phyloP scores from a whole-genome alignment of 306 rosid genomes.

The Oemleria cerasiformis region DNA sequence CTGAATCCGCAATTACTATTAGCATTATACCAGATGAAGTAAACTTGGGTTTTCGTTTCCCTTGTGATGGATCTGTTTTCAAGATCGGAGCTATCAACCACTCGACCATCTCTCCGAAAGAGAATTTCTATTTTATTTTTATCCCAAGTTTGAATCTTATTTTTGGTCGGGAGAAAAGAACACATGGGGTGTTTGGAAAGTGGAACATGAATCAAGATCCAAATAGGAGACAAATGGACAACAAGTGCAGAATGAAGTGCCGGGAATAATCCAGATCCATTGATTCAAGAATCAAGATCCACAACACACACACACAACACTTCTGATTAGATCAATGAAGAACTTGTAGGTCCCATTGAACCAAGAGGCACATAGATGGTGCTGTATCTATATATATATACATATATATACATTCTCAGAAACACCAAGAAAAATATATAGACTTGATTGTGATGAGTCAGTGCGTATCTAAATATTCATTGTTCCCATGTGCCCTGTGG shows the following conservation, averaged over 20 bases:
- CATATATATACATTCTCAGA: not conserved
- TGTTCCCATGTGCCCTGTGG: constrained; percentile 2
- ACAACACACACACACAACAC: not conserved
- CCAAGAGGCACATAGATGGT: constrained; percentile 11
- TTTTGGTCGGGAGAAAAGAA: not conserved
- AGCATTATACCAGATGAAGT: too few species aligned
- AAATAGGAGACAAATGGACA: constrained; percentile 25
- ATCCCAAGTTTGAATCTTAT: too few species aligned
- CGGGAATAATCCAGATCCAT: not conserved
- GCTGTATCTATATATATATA: not conserved
- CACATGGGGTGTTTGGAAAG: constrained; percentile 54
- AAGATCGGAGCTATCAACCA: too few species aligned
- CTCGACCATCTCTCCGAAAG: too few species aligned
- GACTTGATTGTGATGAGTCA: not conserved
- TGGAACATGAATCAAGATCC: constrained; percentile 26
- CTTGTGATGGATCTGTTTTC: too few species aligned
- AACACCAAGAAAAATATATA: not conserved
- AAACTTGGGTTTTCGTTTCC: too few species aligned
- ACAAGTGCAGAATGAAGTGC: not conserved
- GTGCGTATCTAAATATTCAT: constrained; percentile 1
- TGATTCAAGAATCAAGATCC: constrained; percentile 25
- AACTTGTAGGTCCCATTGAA: constrained; percentile 12
- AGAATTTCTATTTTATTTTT: too few species aligned
- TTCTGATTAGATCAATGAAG: constrained; percentile 7
- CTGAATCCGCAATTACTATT: too few species aligned